Base-by-base conservation (phyloP, 2,329 filamentous ascomycete species). In the Aspergillus hortae region DNA sequence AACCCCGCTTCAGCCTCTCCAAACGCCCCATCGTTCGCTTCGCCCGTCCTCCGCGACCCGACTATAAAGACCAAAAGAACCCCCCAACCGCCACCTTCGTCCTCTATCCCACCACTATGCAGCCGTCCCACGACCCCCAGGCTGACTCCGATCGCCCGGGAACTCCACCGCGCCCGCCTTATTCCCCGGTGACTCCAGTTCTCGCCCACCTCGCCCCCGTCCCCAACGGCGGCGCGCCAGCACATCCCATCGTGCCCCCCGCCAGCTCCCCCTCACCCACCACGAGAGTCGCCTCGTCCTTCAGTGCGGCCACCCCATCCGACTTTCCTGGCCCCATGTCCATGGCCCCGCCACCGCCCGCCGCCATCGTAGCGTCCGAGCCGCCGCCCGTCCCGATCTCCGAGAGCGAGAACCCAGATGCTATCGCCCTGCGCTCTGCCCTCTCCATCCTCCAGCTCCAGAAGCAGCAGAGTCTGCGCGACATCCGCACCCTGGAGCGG, bases 391-490 rank as follows among this genome's bases (percentile, higher is more conserved):
- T 75, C 3, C 74, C 75, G 9, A 70, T 78, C 49, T 75, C 73
- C 27, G 72, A 77, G 52, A 74, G 73, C 48, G 71, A 75, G 50
- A 95, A 95, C 65, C 86, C 90, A 6, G 92, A 97, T 75, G 90
- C 88, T 21, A 87, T 96, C 54, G 92, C 92, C 4, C 80, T 96
- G 54, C 86, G 87, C 59, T 89, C 88, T 23, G 89, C 92, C 43
- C 90, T 96, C 54, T 87, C 89, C 7, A 85, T 96, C 47, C 78
- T 97, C 44, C 90, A 95, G 73, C 80, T 95, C 58, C 92, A 97
- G 75, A 86, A 86, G 57, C 84, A 86, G 64, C 88, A 88, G 67
- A 90, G 90, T 38, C 77, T 85, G 46, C 81, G 82, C 44, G 92
- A 96, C 72, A 85, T 96, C 47, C 80, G 82, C 60, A 75, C 81